Evolutionary conservation across 345 rosid genomes (phyloP).

Genomic region (Syzygium oleosum): DNA sequence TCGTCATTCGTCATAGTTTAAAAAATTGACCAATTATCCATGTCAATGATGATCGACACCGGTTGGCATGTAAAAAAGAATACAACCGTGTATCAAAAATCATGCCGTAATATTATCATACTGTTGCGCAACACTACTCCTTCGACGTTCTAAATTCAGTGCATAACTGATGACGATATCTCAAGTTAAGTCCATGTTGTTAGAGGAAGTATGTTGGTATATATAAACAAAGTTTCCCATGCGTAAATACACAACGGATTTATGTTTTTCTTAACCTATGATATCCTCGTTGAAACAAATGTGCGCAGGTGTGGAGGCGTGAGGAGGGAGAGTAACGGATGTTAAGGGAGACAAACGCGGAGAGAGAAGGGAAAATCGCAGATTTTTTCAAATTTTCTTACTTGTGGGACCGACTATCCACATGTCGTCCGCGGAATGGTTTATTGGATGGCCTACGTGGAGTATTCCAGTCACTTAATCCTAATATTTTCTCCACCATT

Average conservation of each 20-base stretch:
- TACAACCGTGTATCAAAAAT: not conserved
- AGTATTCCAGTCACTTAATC: no score
- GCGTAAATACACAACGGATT: not conserved
- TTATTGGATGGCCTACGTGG: no score
- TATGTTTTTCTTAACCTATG: not conserved
- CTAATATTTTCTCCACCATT: no score
- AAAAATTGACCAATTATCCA: not conserved
- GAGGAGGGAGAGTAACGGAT: no score
- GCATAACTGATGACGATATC: not conserved
- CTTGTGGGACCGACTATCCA: no score
- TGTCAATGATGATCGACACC: not conserved
- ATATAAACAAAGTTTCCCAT: not conserved
- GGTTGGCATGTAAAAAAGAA: not conserved
- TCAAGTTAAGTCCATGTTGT: not conserved
- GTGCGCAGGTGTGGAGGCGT: no score
- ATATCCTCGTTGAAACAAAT: not conserved
- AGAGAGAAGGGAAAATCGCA: no score
- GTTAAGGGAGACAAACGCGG: no score
- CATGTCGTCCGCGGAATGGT: no score
- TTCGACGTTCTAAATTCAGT: not conserved
- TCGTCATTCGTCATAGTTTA: not conserved
- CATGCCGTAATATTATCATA: not conserved
- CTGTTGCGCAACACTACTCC: not conserved
- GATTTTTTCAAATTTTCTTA: no score
- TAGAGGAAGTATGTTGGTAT: not conserved